A percentile compares a stretch with the other conserved stretches of the same genome.
Conservation (phyloP, 495 filamentous ascomycete species). For the Bacidia gigantensis region DNA sequence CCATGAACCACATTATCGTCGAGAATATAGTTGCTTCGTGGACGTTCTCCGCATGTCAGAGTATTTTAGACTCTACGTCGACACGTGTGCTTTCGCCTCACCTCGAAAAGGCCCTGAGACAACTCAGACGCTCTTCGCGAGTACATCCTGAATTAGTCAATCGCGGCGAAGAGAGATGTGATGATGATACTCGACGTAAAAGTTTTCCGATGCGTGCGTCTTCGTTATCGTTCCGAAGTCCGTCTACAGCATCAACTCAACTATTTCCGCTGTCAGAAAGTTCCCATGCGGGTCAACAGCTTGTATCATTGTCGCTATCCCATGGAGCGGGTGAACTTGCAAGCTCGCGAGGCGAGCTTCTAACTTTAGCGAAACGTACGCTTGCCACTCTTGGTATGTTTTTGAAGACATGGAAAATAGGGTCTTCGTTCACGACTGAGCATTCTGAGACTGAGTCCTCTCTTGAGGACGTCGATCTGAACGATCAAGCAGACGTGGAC, state of each 20-base stretch:
- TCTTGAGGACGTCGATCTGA: slow-evolving; percentile 42
- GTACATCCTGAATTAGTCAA: neutral
- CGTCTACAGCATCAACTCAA: slow-evolving; percentile 1
- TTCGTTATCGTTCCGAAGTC: slow-evolving; percentile 22
- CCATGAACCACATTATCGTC: slow-evolving; percentile 33
- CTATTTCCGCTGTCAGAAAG: slow-evolving; percentile 2
- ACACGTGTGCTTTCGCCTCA: slow-evolving; percentile 40
- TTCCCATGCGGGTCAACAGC: slow-evolving; percentile 9
- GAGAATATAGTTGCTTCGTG: slow-evolving; percentile 78
- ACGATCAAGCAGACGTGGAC: slow-evolving; percentile 16
- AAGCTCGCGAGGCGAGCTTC: slow-evolving; percentile 64
- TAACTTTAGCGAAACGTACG: slow-evolving; percentile 62
- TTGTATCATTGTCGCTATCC: slow-evolving; percentile 29
- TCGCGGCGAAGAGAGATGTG: neutral
- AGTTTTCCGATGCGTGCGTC: slow-evolving; percentile 29
- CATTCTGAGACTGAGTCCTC: slow-evolving; percentile 33
- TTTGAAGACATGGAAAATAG: slow-evolving; percentile 57
- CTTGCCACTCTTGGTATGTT: slow-evolving; percentile 61
- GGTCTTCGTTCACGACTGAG: slow-evolving; percentile 45
- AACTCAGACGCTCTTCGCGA: slow-evolving; percentile 2
- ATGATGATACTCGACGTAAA: neutral
- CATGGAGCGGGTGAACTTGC: slow-evolving; percentile 73
- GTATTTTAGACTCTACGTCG: slow-evolving; percentile 63
- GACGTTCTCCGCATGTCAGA: slow-evolving; percentile 63
- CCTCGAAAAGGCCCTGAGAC: slow-evolving; percentile 12